Base-by-base conservation (phyloP, 129 eudicot species). In the Kitagawia praeruptora region DNA sequence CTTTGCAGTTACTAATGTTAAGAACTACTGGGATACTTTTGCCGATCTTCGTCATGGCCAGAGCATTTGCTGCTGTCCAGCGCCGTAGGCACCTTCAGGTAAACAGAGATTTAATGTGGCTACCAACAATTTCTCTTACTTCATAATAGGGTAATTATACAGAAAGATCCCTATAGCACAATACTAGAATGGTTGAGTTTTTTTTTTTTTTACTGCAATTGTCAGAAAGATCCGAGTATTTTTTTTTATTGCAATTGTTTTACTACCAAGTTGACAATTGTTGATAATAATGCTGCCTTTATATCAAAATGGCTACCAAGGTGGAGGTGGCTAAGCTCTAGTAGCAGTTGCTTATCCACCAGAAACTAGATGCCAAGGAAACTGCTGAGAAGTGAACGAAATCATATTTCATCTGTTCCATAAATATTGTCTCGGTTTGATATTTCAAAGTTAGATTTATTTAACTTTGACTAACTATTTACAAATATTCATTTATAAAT, bases 61-160 rank as follows among this genome's bases (percentile, higher is more conserved):
- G 87, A 88, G 91, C 96, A 66, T 88, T 86, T 51, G 87, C 88
- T 34, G 84, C 80, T 40, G 79, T 88, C 69, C 91, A 82, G 70
- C 85, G 85, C 5, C 87, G 89, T 81, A 86, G 86, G 28, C 88
- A 84, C 66, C 81, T 40, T 53, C 95, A 84, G 89, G 95, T 92
- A 37, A 18, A 19, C 47, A 67, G 23, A 67, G 16, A 63, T 27
- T 8, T 14, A 67, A 14, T 67, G 18, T 1, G 73, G 73, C 73
- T 31, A 67, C 42, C 39, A 14, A 67, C 23, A 67, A 15, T 67
- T 9, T 67, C 37, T 67, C 8, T 31, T 13, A 67, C 23, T 66
- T 66, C 8, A 66, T 25, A 1, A 13, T 25, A 25, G 38, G 40
- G 19, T 66, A 28, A 13, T 66, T 28, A 13, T 25, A n/a, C 37